Conservation (phyloP, 257 asterid species). For the Buddleja alternifolia region DNA sequence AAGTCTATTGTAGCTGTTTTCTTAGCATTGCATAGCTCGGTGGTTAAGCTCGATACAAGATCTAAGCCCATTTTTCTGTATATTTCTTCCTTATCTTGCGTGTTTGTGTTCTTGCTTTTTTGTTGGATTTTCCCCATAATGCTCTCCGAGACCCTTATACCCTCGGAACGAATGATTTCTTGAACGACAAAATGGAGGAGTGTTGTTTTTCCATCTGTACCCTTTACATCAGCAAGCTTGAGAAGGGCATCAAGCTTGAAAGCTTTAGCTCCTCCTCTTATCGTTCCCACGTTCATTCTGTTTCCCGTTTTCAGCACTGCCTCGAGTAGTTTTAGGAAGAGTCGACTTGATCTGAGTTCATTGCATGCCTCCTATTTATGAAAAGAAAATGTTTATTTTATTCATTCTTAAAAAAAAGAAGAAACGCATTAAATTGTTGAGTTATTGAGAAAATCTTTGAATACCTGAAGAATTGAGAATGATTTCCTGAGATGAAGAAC, state of each 20-base stretch:
- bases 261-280: slow-evolving; percentile 92
- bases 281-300: slow-evolving; percentile 91
- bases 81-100: slow-evolving; percentile 68
- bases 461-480: slow-evolving; percentile 90
- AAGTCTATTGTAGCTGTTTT: slow-evolving; percentile 87
- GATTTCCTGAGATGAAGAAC: slow-evolving; percentile 80
- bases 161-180: slow-evolving; percentile 87
- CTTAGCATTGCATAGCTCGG: slow-evolving; percentile 89
- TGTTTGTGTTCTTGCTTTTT: slow-evolving; percentile 37
- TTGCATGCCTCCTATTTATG: slow-evolving; percentile 95
- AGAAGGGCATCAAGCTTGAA: slow-evolving; percentile 95
- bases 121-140: slow-evolving; percentile 87
- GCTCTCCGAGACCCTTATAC: slow-evolving; percentile 83
- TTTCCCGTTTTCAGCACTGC: slow-evolving; percentile 96
- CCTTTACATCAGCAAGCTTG: slow-evolving; percentile 89
- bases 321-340: slow-evolving; percentile 84
- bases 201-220: slow-evolving; percentile 88
- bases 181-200: slow-evolving; percentile 96
- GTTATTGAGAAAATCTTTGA: too few relatives aligned
- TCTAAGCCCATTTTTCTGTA: slow-evolving; percentile 87
- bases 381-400: too few relatives aligned
- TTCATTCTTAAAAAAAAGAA: too few relatives aligned
- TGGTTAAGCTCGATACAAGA: slow-evolving; percentile 72
- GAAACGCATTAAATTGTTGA: too few relatives aligned
- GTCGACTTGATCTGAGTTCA: slow-evolving; percentile 90